phyloP scores from a whole-genome alignment of 345 rosid species.

The Hypericum perforatum region DNA sequence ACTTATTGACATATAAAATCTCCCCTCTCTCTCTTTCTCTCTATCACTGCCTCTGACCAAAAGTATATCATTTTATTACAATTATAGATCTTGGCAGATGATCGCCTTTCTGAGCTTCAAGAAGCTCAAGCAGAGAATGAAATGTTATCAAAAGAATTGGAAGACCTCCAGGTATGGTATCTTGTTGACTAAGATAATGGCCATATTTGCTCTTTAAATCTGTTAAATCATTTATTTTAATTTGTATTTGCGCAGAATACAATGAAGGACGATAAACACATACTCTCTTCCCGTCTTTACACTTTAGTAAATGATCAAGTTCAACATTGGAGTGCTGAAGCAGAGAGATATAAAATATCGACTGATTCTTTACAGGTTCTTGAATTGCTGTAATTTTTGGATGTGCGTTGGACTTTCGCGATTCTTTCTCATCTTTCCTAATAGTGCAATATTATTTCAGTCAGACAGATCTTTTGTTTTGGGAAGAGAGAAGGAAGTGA shows the following conservation, averaged over 20 bases:
- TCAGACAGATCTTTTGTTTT: conserved; percentile 57
- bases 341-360: conserved; percentile 54
- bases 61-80: conserved; percentile 17
- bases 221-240: conserved; percentile 12
- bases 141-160: conserved; percentile 55
- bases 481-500: conserved; percentile 78
- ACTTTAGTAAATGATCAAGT: conserved; percentile 66
- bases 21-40: conserved; percentile 3
- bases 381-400: conserved; percentile 14
- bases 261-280: conserved; percentile 69
- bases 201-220: neutral
- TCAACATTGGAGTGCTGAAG: conserved; percentile 66
- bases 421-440: conserved; percentile 12
- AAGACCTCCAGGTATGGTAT: conserved; percentile 56
- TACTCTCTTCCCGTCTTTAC: conserved; percentile 56
- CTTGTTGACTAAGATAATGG: conserved; percentile 9
- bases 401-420: conserved; percentile 12
- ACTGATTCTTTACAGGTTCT: conserved; percentile 64
- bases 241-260: conserved; percentile 43
- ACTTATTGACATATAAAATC: conserved; percentile 1
- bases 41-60: conserved; percentile 2
- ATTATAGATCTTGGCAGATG: conserved; percentile 62
- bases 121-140: conserved; percentile 60
- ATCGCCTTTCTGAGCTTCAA: conserved; percentile 76
- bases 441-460: conserved; percentile 35